Evolutionary conservation across 805 yeast genomes (phyloP), one percentile per base, ranked within the genome.

Genomic region (Pichia deserticola): DNA sequence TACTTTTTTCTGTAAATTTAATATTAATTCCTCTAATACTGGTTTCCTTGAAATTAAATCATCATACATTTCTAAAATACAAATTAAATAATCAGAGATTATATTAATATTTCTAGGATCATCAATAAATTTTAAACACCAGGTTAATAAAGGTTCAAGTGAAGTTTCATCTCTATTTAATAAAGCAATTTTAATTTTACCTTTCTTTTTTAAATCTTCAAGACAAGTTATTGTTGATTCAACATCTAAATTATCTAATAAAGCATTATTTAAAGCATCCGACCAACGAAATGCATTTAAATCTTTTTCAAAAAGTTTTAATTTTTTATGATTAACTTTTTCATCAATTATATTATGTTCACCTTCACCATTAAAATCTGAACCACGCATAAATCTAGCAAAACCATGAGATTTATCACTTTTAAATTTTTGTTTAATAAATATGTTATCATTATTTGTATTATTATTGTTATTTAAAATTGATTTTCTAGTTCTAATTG

Each of bases 221-320:
- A 93, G 72, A 3, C 89, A 89, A 13, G 96, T 84, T 7, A 88
- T 71, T 0, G 96, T 86, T 52, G 83, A 74, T 59, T 90, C 97
- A 51, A 82, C 79, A 0, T 92, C 80, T 63, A 83, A 76, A 11
- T 96, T 96, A 27, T 45, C 48, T 20, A 46, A 28, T 3, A 92
- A 82, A 1, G 96, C 97, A 51, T 83, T 75, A 64, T 92, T 96
- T 41, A 93, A 74, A 5, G 98, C 97, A 57, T 90, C 97, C 3
- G 82, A 65, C 97, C 98, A 93, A 62, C 85, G 80, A 73, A 93
- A 93, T 30, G 86, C 86, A 62, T 88, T 86, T 54, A 93, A 74
- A 60, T 85, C 84, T 61, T 77, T 84, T 66, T 93, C 99, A 62
- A 84, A 92, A 43, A 80, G 84, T 65, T 84, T 84, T 51, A 89